Conservation (phyloP, 2,329 filamentous ascomycete genomes). For the Aureobasidium sp. region DNA sequence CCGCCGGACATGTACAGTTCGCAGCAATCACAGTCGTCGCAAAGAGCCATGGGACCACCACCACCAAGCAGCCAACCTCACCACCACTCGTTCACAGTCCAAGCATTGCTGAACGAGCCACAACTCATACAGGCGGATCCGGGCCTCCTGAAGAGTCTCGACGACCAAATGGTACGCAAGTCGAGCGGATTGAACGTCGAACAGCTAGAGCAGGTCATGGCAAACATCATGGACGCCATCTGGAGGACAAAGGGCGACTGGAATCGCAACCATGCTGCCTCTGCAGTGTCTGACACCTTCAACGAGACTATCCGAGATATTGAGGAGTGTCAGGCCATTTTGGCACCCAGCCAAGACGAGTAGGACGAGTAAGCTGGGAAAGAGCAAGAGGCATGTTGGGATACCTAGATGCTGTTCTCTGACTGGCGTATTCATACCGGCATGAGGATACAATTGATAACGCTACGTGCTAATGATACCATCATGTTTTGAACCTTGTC, state of each 20-base stretch:
- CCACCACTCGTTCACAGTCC: slow-evolving; percentile 28
- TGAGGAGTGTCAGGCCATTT: slow-evolving; percentile 43
- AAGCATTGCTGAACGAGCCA: slow-evolving; percentile 36
- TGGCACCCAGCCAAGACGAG: slow-evolving; percentile 35
- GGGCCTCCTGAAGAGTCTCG: slow-evolving; percentile 49
- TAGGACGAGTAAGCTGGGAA: background rate
- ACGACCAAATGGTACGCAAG: slow-evolving; percentile 55
- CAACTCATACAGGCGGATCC: slow-evolving; percentile 40
- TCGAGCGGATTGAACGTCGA: slow-evolving; percentile 81
- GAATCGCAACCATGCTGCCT: slow-evolving; percentile 70
- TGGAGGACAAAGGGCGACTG: slow-evolving; percentile 75
- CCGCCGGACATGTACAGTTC: slow-evolving; percentile 33
- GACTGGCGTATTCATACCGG: background rate
- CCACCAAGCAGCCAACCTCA: slow-evolving; percentile 22
- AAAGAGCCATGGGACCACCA: slow-evolving; percentile 29
- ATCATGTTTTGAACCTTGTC: background rate
- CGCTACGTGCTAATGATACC: slow-evolving; percentile 1
- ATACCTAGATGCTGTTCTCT: background rate
- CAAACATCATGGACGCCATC: slow-evolving; percentile 81
- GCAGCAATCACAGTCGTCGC: slow-evolving; percentile 29
- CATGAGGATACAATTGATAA: background rate
- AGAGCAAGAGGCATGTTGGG: background rate
- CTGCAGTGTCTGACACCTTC: slow-evolving; percentile 60
- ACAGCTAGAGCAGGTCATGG: slow-evolving; percentile 89
- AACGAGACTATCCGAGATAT: slow-evolving; percentile 69